Evolutionary conservation across 495 filamentous ascomycete genomes (phyloP), one percentile per base, ranked within the genome.

Genomic region (Penicillium egyptiacum): DNA sequence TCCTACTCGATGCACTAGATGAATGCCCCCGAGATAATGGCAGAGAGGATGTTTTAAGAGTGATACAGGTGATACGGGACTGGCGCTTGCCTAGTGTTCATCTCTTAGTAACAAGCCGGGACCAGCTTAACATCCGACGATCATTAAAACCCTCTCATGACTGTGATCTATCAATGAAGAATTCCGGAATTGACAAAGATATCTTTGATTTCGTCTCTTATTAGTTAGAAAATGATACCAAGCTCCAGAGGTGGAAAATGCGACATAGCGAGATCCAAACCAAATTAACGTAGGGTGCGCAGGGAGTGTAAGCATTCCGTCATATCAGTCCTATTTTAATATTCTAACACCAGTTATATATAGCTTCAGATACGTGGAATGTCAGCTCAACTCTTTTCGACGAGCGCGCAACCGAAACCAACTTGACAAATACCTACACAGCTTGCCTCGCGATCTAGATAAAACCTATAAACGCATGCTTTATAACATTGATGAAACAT

Each of bases 361-460:
- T 40, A 78, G 75, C 9, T 77, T 78, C 55, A 63, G 70, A 49
- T 75, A 72, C 58, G 68, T 71, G 30, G 66, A 66, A 58, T 75
- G 67, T 61, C 73, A 78, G 46, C 63, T 78, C 16, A 59, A 66
- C 1, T 59, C 60, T 1, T 44, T 78, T 12, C 33, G 51, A 40
- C 51, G 53, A 11, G 63, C 53, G 11, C 25, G 46, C 19, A 74
- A 59, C 41, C 41, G 58, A 28, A 64, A 62, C 40, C 59, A 63
- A 30, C 63, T 76, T 19, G 53, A 71, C 11, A 28, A 70, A 41
- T 64, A 60, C 20, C 58, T 77, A 10, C 42, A 39, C 63, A 1
- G 6, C 7, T 53, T 77, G 37, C 75, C 75, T 2, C 66, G 57
- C 19, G 69, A 63, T 48, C 51, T 76, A 14, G 70, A 76, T 48